phyloP scores from a whole-genome alignment of 228 moss, liverwort and hornwort genomes.

The Sphagnum fallax region DNA sequence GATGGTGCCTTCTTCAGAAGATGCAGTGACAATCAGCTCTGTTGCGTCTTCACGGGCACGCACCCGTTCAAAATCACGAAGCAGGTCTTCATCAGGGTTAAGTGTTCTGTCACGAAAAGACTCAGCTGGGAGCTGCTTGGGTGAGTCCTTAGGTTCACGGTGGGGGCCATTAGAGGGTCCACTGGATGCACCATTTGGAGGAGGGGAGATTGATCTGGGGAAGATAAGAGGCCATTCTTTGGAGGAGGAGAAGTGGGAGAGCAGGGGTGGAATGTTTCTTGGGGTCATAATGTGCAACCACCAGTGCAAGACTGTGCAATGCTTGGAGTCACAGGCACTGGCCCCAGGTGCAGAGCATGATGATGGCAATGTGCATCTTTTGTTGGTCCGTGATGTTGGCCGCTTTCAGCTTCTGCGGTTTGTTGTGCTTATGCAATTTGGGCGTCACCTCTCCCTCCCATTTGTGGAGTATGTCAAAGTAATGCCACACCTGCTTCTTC shows the following conservation, averaged over 20 bases:
- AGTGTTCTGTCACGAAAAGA: constrained; percentile 40
- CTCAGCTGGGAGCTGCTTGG: constrained; percentile 13
- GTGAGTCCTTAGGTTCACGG: neutral
- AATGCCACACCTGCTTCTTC: neutral
- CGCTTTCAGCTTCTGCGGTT: constrained; percentile 65
- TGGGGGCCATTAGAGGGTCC: constrained; percentile 13
- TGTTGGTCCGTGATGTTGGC: constrained; percentile 56
- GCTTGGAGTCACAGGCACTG: constrained; percentile 52
- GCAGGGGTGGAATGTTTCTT: constrained; percentile 51
- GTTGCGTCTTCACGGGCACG: constrained; percentile 50
- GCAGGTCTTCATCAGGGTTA: constrained; percentile 35
- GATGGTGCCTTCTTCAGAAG: constrained; percentile 39
- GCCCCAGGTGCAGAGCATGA: constrained; percentile 59
- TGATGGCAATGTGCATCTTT: constrained; percentile 49
- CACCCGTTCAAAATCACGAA: constrained; percentile 44
- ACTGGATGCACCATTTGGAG: constrained; percentile 2
- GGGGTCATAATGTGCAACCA: constrained; percentile 74
- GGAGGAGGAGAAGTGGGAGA: constrained; percentile 49
- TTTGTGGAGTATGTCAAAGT: constrained; percentile 63
- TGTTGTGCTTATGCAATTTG: constrained; percentile 55
- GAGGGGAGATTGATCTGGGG: constrained; percentile 9
- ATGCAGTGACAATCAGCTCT: constrained; percentile 34
- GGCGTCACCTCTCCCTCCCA: constrained; percentile 50
- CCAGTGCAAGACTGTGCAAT: constrained; percentile 64
- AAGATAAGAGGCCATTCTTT: constrained; percentile 15